Evolutionary conservation across 371 early-diverging fungal species (phyloP).

Genomic region (Mortierella sp.): DNA sequence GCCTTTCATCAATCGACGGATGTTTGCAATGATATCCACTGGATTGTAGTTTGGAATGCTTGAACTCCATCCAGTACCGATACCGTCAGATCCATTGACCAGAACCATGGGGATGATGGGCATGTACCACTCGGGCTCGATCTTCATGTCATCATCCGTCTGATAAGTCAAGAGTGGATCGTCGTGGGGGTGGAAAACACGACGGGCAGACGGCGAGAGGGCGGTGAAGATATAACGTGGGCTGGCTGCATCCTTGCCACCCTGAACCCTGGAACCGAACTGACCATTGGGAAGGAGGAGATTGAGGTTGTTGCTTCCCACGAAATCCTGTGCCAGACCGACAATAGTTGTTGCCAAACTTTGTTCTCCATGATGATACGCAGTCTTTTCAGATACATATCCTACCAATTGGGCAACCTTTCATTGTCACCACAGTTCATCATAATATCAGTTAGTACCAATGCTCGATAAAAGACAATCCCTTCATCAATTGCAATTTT

Average conservation of each 20-base stretch:
- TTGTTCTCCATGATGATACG: constrained; percentile 99
- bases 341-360: constrained; percentile 94
- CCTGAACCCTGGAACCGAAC: constrained; percentile 97
- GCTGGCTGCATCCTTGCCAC: constrained; percentile 99
- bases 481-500: not conserved
- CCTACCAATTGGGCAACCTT: constrained; percentile 94
- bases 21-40: constrained; percentile 91
- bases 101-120: constrained; percentile 98
- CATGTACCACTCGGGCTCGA: constrained; percentile 98
- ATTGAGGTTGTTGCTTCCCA: constrained; percentile 98
- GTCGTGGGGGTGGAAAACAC: constrained; percentile 90
- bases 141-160: constrained; percentile 93
- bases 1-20: constrained; percentile 86
- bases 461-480: not conserved
- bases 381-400: constrained; percentile 93
- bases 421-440: not conserved
- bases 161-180: constrained; percentile 91
- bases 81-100: constrained; percentile 98
- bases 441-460: not conserved
- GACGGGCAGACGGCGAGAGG: constrained; percentile 83
- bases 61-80: constrained; percentile 98
- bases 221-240: constrained; percentile 98
- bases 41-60: constrained; percentile 92
- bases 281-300: constrained; percentile 95
- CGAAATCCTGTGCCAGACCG: constrained; percentile 97